phyloP scores from a whole-genome alignment of 345 rosid species.

The Turritis glabra region DNA sequence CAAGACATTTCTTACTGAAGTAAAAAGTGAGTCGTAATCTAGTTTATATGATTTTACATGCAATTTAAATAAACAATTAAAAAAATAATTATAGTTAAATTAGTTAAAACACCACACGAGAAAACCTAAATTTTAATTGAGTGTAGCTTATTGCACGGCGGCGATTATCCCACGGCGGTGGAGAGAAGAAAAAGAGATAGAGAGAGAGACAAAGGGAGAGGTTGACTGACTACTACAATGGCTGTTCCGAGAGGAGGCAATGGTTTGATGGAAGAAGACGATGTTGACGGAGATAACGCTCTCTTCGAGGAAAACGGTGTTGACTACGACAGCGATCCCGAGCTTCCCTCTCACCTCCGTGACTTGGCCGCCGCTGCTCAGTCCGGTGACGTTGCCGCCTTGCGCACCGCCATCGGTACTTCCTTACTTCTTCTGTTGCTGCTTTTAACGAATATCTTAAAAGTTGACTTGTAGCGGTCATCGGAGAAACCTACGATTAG shows the following conservation, averaged over 20 bases:
- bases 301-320: conserved; percentile 63
- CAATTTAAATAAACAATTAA: too few relatives aligned
- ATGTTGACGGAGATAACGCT: conserved; percentile 65
- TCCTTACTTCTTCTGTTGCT: background rate
- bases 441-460: background rate
- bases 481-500: conserved; percentile 9
- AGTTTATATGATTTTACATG: too few relatives aligned
- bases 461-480: background rate
- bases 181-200: background rate
- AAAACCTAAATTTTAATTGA: conserved; percentile 19
- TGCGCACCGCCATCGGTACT: conserved; percentile 71
- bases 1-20: too few relatives aligned
- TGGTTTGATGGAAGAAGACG: conserved; percentile 70
- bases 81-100: background rate
- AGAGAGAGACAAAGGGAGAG: background rate
- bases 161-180: conserved; percentile 4
- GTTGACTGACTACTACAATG: conserved; percentile 43
- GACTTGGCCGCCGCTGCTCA: conserved; percentile 68
- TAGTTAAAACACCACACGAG: background rate
- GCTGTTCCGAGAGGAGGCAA: conserved; percentile 78
- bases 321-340: conserved; percentile 49
- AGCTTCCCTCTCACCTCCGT: conserved; percentile 69
- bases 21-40: too few relatives aligned
- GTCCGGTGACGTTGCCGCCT: conserved; percentile 66
- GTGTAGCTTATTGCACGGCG: conserved; percentile 16